Conservation (phyloP, 108 stramenopile genomes). For the Cyclotella sp. region DNA sequence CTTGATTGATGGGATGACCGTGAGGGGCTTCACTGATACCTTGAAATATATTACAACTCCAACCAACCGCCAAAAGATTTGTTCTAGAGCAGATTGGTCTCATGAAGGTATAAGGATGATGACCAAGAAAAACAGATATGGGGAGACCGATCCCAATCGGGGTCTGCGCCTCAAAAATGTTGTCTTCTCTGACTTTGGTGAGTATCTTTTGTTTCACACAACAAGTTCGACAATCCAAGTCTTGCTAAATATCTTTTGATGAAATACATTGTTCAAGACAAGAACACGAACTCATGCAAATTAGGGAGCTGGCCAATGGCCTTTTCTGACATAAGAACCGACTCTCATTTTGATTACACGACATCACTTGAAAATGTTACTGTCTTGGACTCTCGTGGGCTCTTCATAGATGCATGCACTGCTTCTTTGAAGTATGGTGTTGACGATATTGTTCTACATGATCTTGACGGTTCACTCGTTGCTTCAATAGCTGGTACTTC, state of each 20-base stretch:
- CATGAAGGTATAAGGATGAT: slow-evolving; percentile 42
- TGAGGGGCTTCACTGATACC: slow-evolving; percentile 34
- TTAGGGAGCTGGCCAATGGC: slow-evolving; percentile 32
- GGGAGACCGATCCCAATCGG: slow-evolving; percentile 8
- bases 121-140: slow-evolving; percentile 19
- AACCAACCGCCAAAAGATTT: slow-evolving; percentile 28
- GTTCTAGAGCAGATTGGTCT: slow-evolving; percentile 22
- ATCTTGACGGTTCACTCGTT: slow-evolving; percentile 49
- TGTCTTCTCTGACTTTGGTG: slow-evolving; percentile 47
- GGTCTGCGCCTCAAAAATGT: slow-evolving; percentile 40
- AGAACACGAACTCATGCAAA: slow-evolving; percentile 3
- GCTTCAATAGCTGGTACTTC: slow-evolving; percentile 15
- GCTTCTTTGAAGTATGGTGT: slow-evolving; percentile 28
- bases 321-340: slow-evolving; percentile 21
- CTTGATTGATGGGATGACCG: slow-evolving; percentile 13
- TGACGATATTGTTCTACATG: slow-evolving; percentile 48
- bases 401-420: slow-evolving; percentile 34
- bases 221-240: background rate
- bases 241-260: background rate
- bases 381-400: slow-evolving; percentile 35
- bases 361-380: slow-evolving; percentile 41
- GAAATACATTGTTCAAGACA: background rate
- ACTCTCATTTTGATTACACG: slow-evolving; percentile 51
- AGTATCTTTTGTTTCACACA: background rate
- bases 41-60: slow-evolving; percentile 21